Evolutionary conservation across 2,329 filamentous ascomycete genomes (phyloP).

Genomic region (Fusarium subtropicale): DNA sequence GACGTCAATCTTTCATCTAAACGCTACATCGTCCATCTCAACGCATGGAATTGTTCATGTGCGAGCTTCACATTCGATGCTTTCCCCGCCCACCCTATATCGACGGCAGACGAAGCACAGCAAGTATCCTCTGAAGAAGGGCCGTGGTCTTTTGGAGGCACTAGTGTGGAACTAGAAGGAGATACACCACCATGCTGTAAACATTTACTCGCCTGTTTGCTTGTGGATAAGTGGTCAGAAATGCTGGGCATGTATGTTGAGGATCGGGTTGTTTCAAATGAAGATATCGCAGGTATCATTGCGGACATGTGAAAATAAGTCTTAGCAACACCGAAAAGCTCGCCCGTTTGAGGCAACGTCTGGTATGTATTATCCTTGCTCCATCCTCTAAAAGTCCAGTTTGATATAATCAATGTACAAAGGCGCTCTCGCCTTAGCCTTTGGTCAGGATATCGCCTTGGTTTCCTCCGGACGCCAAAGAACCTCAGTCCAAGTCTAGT

Average conservation of each 20-base stretch:
- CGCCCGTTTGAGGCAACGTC: conserved; percentile 14
- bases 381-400: conserved; percentile 44
- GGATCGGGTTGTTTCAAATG: conserved; percentile 64
- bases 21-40: conserved; percentile 77
- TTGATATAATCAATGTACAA: conserved; percentile 50
- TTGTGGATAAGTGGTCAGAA: conserved; percentile 73
- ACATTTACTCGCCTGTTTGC: conserved; percentile 85
- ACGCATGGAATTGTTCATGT: conserved; percentile 90
- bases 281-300: conserved; percentile 80
- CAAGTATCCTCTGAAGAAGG: background rate
- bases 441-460: conserved; percentile 35
- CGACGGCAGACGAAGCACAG: conserved; percentile 8
- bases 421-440: conserved; percentile 40
- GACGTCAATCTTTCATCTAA: conserved; percentile 31
- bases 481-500: conserved; percentile 37
- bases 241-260: conserved; percentile 69
- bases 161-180: conserved; percentile 54
- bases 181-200: conserved; percentile 78
- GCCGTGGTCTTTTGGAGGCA: conserved; percentile 62
- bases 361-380: conserved; percentile 42
- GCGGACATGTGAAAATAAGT: conserved; percentile 52
- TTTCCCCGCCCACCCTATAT: conserved; percentile 58
- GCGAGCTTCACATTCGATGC: conserved; percentile 82
- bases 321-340: conserved; percentile 8
- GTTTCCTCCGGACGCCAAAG: conserved; percentile 42